Percentiles rank a stretch among this genome's conserved stretches.
Conservation (phyloP, 2,329 filamentous ascomycete species). For the Lecanicillium sp. region DNA sequence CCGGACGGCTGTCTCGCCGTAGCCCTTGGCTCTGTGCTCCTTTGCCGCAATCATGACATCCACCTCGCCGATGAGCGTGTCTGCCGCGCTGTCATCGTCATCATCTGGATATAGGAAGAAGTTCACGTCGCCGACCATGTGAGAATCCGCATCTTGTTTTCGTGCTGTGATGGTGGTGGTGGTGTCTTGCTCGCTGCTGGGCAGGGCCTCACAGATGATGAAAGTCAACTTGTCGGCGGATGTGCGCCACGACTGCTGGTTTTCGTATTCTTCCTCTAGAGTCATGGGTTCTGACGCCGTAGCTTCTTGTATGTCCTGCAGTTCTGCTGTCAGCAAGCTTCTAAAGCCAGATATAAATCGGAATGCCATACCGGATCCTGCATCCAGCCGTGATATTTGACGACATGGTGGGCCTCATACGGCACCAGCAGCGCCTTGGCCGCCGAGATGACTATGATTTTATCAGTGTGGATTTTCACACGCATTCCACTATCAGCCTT, state of each 20-base stretch:
- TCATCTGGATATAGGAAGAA: slow-evolving; percentile 66
- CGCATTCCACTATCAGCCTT: not conserved
- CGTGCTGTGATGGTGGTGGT: slow-evolving; percentile 25
- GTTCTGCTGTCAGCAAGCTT: not conserved
- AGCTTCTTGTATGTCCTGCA: slow-evolving; percentile 66
- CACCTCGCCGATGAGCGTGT: slow-evolving; percentile 58
- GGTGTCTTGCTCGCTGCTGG: not conserved
- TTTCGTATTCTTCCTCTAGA: slow-evolving; percentile 77
- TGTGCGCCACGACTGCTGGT: slow-evolving; percentile 81
- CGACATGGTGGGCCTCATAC: slow-evolving; percentile 76
- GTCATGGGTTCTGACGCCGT: slow-evolving; percentile 84
- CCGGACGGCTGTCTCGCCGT: slow-evolving; percentile 59
- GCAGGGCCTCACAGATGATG: slow-evolving; percentile 61
- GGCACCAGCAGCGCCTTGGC: slow-evolving; percentile 69
- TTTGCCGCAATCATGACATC: slow-evolving; percentile 78
- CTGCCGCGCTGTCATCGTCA: slow-evolving; percentile 39
- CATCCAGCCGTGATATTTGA: slow-evolving; percentile 87
- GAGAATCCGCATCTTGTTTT: slow-evolving; percentile 45
- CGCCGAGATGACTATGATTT: slow-evolving; percentile 58
- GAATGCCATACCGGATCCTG: slow-evolving; percentile 57
- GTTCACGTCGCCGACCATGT: slow-evolving; percentile 72
- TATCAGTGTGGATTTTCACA: not conserved
- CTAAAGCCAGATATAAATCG: not conserved
- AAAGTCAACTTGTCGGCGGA: slow-evolving; percentile 89
- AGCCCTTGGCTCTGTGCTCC: slow-evolving; percentile 52